A percentile compares a stretch with the other conserved stretches of the same genome.
phyloP scores from a whole-genome alignment of 2,329 filamentous ascomycete genomes.

The Alternaria sp. region DNA sequence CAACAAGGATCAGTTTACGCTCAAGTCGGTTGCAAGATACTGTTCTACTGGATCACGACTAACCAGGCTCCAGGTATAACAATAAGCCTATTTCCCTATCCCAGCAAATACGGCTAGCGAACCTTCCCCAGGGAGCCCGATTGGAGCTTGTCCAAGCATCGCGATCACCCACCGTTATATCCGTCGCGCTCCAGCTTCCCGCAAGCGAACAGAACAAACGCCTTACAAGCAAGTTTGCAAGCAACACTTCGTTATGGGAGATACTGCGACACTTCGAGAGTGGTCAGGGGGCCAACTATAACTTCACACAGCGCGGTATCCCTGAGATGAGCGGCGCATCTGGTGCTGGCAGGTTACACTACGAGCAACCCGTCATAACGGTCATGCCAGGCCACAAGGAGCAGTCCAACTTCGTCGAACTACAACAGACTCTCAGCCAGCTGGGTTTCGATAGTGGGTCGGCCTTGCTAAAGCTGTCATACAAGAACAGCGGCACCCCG shows the following conservation, averaged over 20 bases:
- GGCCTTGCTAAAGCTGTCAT: conserved; percentile 79
- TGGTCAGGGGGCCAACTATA: conserved; percentile 58
- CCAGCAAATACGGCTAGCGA: conserved; percentile 81
- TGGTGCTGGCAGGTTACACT: conserved; percentile 78
- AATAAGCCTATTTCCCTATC: conserved; percentile 88
- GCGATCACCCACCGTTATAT: conserved; percentile 83
- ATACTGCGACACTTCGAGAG: conserved; percentile 90
- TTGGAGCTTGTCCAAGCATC: conserved; percentile 90
- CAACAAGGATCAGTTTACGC: conserved; percentile 73
- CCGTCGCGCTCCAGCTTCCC: conserved; percentile 86
- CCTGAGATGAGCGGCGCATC: conserved; percentile 66
- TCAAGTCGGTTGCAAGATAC: conserved; percentile 70
- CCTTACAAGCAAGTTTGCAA: conserved; percentile 84
- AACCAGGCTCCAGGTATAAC: conserved; percentile 57
- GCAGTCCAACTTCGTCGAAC: conserved; percentile 76
- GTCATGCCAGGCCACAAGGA: conserved; percentile 76
- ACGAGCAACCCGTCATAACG: conserved; percentile 85
- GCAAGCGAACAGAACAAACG: conserved; percentile 61
- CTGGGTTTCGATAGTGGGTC: conserved; percentile 87
- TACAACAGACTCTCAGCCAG: conserved; percentile 89
- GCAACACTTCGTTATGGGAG: conserved; percentile 87
- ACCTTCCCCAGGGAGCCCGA: conserved; percentile 84
- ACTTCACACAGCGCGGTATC: conserved; percentile 85
- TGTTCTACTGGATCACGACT: neutral
- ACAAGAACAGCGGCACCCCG: conserved; percentile 77